These are phyloP conservation scores for Micractinium sp. DNA, from an alignment of 139 green algal species.

Conservation along the genomic window DNA sequence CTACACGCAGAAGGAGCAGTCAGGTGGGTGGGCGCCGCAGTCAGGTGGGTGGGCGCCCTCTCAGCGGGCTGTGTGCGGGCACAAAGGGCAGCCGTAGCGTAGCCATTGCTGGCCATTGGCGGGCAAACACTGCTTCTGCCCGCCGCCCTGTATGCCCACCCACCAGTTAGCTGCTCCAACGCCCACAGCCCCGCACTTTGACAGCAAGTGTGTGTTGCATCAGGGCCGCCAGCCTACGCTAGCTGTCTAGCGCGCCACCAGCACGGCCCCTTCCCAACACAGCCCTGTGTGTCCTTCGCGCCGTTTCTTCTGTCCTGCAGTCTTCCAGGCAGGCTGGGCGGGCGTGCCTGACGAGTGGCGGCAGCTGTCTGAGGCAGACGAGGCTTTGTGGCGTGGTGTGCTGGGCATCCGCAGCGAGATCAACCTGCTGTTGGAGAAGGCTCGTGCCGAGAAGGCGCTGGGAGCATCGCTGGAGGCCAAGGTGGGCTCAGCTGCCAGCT, in stretches of 20 bases:
- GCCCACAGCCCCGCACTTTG: neutral
- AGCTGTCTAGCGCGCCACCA: neutral
- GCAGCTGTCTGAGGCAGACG: slow-evolving; percentile 44
- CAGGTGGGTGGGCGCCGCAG: neutral
- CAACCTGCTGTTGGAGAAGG: slow-evolving; percentile 85
- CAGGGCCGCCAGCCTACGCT: neutral
- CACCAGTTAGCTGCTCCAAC: neutral
- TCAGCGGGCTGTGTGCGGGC: neutral
- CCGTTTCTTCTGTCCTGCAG: slow-evolving; percentile 12
- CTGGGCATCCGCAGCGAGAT: slow-evolving; percentile 71
- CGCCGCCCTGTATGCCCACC: too few species aligned
- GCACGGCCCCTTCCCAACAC: neutral
- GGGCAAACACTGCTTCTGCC: too few species aligned
- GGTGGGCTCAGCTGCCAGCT: slow-evolving; percentile 46
- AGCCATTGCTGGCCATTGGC: neutral
- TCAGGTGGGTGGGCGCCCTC: neutral
- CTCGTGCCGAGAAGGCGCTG: slow-evolving; percentile 73
- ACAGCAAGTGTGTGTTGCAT: neutral
- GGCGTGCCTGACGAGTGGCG: slow-evolving; percentile 58
- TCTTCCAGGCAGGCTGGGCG: slow-evolving; percentile 85
- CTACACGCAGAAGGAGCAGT: slow-evolving; percentile 34
- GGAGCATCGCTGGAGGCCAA: slow-evolving; percentile 85
- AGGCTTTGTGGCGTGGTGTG: slow-evolving; percentile 54
- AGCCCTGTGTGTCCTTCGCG: slow-evolving; percentile 1
- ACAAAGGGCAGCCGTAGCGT: too few species aligned